Evolutionary conservation across 1,284 basidiomycete species (phyloP).

Genomic region (Ceraceosorus bombacis): DNA sequence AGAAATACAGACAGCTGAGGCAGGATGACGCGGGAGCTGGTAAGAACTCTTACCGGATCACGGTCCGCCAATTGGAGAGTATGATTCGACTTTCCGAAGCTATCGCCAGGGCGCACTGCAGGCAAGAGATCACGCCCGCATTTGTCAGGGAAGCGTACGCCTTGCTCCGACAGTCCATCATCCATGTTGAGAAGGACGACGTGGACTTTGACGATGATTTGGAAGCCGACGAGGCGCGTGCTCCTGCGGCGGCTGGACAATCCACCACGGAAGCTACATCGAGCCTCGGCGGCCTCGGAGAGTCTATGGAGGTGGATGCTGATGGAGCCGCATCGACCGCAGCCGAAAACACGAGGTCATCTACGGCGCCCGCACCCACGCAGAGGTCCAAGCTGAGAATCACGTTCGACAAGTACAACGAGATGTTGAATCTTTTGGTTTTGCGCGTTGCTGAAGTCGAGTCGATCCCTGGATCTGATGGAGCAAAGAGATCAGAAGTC

Average conservation of each 20-base stretch:
- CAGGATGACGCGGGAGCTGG: conserved; percentile 68
- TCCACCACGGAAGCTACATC: not conserved
- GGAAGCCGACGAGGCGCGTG: conserved; percentile 51
- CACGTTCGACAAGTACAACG: conserved; percentile 88
- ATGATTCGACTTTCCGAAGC: conserved; percentile 96
- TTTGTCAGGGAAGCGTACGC: conserved; percentile 94
- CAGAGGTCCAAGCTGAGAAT: conserved; percentile 64
- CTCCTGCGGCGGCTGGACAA: not conserved
- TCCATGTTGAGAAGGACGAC: conserved; percentile 98
- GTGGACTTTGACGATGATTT: conserved; percentile 67
- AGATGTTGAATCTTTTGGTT: conserved; percentile 79
- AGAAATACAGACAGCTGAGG: conserved; percentile 85
- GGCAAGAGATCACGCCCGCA: conserved; percentile 64
- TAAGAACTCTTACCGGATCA: conserved; percentile 88
- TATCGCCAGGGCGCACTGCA: conserved; percentile 93
- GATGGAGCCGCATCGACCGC: not conserved
- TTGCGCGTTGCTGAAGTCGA: conserved; percentile 74
- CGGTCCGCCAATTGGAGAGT: conserved; percentile 88
- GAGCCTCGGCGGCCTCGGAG: not conserved
- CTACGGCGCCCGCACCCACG: conserved; percentile 14
- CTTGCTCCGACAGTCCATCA: conserved; percentile 90
- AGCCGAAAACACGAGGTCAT: not conserved
- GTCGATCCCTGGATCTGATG: conserved; percentile 63
- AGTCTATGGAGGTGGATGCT: conserved; percentile 1
- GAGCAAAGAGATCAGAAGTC: conserved; percentile 66